Percentiles rank a stretch among this genome's conserved stretches.
Conservation (phyloP, 2,329 filamentous ascomycete genomes). For the Colletotrichum simmondsii region DNA sequence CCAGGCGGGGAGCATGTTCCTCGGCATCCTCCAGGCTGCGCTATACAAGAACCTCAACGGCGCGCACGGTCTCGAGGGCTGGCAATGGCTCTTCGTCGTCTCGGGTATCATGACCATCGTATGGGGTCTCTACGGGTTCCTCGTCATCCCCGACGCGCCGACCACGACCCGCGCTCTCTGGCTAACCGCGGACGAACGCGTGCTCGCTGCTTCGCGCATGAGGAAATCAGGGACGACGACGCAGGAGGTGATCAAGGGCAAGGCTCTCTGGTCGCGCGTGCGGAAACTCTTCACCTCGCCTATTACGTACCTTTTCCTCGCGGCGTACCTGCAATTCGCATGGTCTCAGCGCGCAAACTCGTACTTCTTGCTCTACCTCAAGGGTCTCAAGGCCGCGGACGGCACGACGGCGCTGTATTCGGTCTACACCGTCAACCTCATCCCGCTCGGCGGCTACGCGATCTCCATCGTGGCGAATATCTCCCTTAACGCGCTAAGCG, state of each 20-base stretch:
- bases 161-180: constrained; percentile 41
- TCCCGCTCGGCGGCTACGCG: constrained; percentile 40
- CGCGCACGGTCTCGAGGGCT: constrained; percentile 58
- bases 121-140: constrained; percentile 63
- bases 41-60: constrained; percentile 64
- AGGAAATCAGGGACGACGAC: constrained; percentile 37
- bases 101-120: constrained; percentile 67
- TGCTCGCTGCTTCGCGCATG: constrained; percentile 37
- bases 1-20: constrained; percentile 64
- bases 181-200: constrained; percentile 48
- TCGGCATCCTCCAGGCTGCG: constrained; percentile 66
- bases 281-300: constrained; percentile 40
- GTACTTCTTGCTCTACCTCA: constrained; percentile 41
- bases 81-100: constrained; percentile 69
- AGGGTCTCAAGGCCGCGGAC: constrained; percentile 34
- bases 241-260: constrained; percentile 38
- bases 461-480: constrained; percentile 41
- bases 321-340: constrained; percentile 40
- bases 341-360: constrained; percentile 43
- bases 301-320: constrained; percentile 37
- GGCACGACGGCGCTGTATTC: constrained; percentile 36
- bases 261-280: constrained; percentile 37
- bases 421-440: constrained; percentile 41
- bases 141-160: constrained; percentile 46
- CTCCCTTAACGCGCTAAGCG: constrained; percentile 42